A percentile compares a stretch with the other conserved stretches of the same genome.
Conservation (phyloP, 2,329 filamentous ascomycete species). For the Lasiodiplodia gonubiensis region DNA sequence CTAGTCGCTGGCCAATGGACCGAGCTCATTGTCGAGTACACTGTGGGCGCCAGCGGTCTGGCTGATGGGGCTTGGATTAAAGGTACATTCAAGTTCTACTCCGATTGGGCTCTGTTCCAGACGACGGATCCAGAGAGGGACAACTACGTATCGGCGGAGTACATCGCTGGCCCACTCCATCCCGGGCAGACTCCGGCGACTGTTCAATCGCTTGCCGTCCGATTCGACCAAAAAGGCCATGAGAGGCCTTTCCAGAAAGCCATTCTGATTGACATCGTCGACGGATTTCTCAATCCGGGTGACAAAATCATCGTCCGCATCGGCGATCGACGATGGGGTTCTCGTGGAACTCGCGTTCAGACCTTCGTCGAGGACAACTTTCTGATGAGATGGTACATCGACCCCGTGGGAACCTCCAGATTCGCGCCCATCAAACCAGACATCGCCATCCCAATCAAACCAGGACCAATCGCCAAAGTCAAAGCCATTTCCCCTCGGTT, state of each 20-base stretch:
- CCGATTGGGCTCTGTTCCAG: slow-evolving; percentile 46
- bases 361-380: slow-evolving; percentile 46
- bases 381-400: slow-evolving; percentile 46
- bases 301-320: slow-evolving; percentile 44
- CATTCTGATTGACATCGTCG: slow-evolving; percentile 35
- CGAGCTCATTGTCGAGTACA: slow-evolving; percentile 32
- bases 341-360: slow-evolving; percentile 42
- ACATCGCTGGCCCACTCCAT: slow-evolving; percentile 36
- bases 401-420: slow-evolving; percentile 45
- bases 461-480: slow-evolving; percentile 33
- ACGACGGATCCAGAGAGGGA: slow-evolving; percentile 37
- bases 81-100: slow-evolving; percentile 49
- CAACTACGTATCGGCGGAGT: slow-evolving; percentile 42
- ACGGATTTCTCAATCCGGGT: slow-evolving; percentile 47
- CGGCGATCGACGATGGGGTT: slow-evolving; percentile 42
- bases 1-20: slow-evolving; percentile 15
- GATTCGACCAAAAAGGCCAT: slow-evolving; percentile 49
- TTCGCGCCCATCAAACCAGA: slow-evolving; percentile 46
- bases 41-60: slow-evolving; percentile 41
- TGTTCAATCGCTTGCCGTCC: slow-evolving; percentile 41
- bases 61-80: slow-evolving; percentile 48
- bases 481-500: slow-evolving; percentile 35
- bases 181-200: slow-evolving; percentile 43
- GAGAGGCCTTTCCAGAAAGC: slow-evolving; percentile 49
- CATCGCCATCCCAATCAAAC: slow-evolving; percentile 34